These are phyloP conservation scores for Hortaea sp. DNA, from an alignment of 2,329 filamentous ascomycete genomes.

Conservation along the genomic window DNA sequence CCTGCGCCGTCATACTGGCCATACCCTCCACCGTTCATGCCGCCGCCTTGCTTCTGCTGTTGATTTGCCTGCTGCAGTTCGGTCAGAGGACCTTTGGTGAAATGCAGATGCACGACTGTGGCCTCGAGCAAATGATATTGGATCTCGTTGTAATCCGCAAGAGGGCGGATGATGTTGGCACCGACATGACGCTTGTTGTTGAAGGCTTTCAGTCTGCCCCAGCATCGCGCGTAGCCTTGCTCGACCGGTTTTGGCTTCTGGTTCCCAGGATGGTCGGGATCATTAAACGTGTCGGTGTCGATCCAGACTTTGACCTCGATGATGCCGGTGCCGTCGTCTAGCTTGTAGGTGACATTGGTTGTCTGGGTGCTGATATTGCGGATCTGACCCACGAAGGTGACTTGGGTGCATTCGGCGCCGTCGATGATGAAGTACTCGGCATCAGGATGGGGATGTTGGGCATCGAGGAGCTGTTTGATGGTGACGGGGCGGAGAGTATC, in stretches of 20 bases:
- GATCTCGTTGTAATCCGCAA: slow-evolving; percentile 84
- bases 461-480: slow-evolving; percentile 86
- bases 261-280: slow-evolving; percentile 25
- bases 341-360: slow-evolving; percentile 82
- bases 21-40: slow-evolving; percentile 14
- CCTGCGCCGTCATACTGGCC: slow-evolving; percentile 5
- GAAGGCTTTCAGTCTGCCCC: slow-evolving; percentile 74
- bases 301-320: slow-evolving; percentile 89
- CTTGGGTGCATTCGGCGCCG: slow-evolving; percentile 55
- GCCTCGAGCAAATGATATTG: slow-evolving; percentile 87
- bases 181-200: slow-evolving; percentile 73
- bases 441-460: slow-evolving; percentile 62
- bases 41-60: slow-evolving; percentile 28
- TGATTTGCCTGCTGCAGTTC: slow-evolving; percentile 30
- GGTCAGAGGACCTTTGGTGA: slow-evolving; percentile 57
- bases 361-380: slow-evolving; percentile 75
- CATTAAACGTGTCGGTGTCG: slow-evolving; percentile 50
- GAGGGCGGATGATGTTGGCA: slow-evolving; percentile 68
- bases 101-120: slow-evolving; percentile 76
- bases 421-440: slow-evolving; percentile 73
- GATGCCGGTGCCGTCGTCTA: slow-evolving; percentile 89
- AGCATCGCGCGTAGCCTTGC: slow-evolving; percentile 76
- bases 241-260: slow-evolving; percentile 51
- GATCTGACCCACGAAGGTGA: slow-evolving; percentile 85
- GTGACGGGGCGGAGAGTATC: slow-evolving; percentile 89